These are phyloP conservation scores for Fraxinus excelsior DNA, from an alignment of 257 asterid genomes.

Conservation along the genomic window DNA sequence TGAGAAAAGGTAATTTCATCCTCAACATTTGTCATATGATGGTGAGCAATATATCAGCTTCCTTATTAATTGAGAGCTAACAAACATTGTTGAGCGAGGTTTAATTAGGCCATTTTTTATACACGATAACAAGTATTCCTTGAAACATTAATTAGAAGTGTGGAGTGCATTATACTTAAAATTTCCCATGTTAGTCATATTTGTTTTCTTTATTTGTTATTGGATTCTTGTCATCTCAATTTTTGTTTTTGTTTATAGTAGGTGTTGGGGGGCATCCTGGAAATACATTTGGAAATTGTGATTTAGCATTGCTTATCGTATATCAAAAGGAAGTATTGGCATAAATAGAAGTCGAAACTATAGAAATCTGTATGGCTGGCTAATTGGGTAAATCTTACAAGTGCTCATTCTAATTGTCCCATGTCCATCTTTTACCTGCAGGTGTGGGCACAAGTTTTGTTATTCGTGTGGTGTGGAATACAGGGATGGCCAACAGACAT, in stretches of 20 bases:
- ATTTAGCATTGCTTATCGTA: background rate
- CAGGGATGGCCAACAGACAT: conserved; percentile 54
- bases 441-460: conserved; percentile 92
- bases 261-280: background rate
- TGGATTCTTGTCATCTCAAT: background rate
- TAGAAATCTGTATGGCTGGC: background rate
- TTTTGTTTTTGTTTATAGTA: background rate
- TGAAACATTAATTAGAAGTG: no score
- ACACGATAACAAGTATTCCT: background rate
- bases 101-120: no score
- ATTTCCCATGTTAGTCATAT: background rate
- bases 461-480: conserved; percentile 76
- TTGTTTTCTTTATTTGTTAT: background rate
- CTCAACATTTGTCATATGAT: background rate
- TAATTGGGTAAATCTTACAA: background rate
- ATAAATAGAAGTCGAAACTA: background rate
- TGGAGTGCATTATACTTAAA: background rate
- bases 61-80: background rate
- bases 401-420: background rate
- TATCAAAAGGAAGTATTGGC: background rate
- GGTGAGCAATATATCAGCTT: background rate
- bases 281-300: background rate
- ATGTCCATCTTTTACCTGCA: conserved; percentile 24
- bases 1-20: background rate
- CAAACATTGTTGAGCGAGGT: background rate